A percentile compares a stretch with the other conserved stretches of the same genome.
Conservation (phyloP, 805 yeast genomes). For the Pichia thaimueangensis region DNA sequence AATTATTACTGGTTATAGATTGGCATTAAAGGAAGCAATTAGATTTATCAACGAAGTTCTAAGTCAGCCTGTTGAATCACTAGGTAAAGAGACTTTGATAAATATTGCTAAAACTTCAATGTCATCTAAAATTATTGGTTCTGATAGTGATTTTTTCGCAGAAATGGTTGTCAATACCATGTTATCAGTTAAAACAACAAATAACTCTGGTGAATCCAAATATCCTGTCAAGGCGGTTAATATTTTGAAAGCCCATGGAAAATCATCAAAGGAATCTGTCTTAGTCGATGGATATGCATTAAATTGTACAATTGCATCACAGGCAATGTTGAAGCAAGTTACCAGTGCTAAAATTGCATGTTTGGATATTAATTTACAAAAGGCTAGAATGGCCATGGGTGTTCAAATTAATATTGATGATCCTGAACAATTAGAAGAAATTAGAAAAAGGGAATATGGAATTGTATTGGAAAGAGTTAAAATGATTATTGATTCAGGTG, state of each 20-base stretch:
- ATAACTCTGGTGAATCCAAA: constrained; percentile 77
- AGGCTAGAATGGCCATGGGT: constrained; percentile 97
- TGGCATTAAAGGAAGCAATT: constrained; percentile 87
- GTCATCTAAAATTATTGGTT: constrained; percentile 94
- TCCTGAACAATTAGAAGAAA: constrained; percentile 86
- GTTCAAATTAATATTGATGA: constrained; percentile 95
- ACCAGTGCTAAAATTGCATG: constrained; percentile 76
- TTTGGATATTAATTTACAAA: constrained; percentile 87
- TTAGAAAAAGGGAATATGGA: constrained; percentile 82
- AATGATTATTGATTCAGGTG: constrained; percentile 81
- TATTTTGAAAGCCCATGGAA: constrained; percentile 93
- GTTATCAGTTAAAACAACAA: constrained; percentile 88
- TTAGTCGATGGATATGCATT: constrained; percentile 91
- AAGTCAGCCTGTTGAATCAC: constrained; percentile 68
- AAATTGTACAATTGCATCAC: constrained; percentile 95
- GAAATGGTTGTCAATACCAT: constrained; percentile 92
- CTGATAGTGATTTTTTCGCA: constrained; percentile 87
- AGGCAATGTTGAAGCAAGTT: constrained; percentile 82
- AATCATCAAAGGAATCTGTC: constrained; percentile 79
- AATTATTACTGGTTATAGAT: constrained; percentile 91
- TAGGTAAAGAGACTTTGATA: constrained; percentile 78
- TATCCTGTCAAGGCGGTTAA: constrained; percentile 98
- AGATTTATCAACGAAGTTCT: constrained; percentile 80
- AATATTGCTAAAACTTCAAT: constrained; percentile 95
- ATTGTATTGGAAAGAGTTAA: constrained; percentile 76